Base-by-base conservation (phyloP, 1,139 yeast species). In the Pichia sp. region DNA sequence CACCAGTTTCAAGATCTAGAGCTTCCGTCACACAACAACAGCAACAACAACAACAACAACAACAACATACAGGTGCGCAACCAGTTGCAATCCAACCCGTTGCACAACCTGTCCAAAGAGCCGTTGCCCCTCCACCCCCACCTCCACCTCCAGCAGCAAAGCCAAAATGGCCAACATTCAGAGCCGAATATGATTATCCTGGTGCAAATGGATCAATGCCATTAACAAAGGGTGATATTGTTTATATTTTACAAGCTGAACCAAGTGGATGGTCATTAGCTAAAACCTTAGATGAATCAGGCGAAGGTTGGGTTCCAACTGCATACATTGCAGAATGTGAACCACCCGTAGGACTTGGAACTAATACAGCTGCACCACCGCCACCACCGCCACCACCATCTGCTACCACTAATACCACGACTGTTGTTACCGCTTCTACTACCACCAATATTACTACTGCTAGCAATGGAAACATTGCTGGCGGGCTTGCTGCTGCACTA, bases 291-390 rank as follows among this genome's bases (percentile, higher is more conserved):
- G 90, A 85, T 59, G 92, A 85, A 42, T 63, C 82, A 2, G 77
- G 72, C 49, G 95, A 90, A 66, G 99, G 98, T 4, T 94, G 98
- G 98, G 92, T 95, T 12, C 99, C 99, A 13, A 84, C 94, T 30
- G 86, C 94, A 22, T 94, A 90, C 63, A 79, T 92, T 60, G 82
- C 79, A 47, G 85, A 83, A 59, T 77, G 77, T 64, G 75, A 65
- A 15, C 74, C 76, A 23, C 79, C 77, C 18, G 66, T 63, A 2
- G 56, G 59, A 7, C 48, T 63, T 13, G 55, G 63, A 3, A 51
- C 67, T 13, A 51, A 61, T 3, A 53, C 61, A 9, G 50, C 48
- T 13, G 36, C 47, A 12, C 43, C 53, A 7, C 46, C 50, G 13
- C 47, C 48, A 13, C 20, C 41, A n/a, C 30, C 18, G 3, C 8